Evolutionary conservation across 23 red algal genomes (phyloP).

Genomic region (Agarophyton chilense): DNA sequence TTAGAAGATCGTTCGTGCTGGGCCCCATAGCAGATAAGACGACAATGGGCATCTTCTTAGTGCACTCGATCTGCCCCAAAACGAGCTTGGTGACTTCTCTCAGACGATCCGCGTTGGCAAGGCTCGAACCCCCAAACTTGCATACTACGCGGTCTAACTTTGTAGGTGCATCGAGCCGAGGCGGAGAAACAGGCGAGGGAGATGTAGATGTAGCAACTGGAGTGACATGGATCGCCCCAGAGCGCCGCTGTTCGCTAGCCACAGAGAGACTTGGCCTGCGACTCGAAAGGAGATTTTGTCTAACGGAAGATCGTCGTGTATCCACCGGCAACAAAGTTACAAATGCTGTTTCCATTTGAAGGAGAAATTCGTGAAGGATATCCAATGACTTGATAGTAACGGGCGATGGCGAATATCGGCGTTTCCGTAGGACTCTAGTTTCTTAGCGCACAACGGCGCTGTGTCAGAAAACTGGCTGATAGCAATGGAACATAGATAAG

Average conservation of each 20-base stretch:
- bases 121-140: conserved; percentile 94
- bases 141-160: conserved; percentile 89
- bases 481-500: too few species aligned
- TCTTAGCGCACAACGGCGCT: not conserved
- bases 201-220: conserved; percentile 1
- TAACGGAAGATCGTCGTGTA: not conserved
- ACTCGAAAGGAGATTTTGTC: not conserved
- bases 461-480: too few species aligned
- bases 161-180: not conserved
- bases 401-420: too few species aligned
- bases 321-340: not conserved
- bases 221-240: not conserved
- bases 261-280: not conserved
- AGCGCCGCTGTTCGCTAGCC: not conserved
- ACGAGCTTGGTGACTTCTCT: conserved; percentile 90
- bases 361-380: too few species aligned
- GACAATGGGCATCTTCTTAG: conserved; percentile 75
- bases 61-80: conserved; percentile 56
- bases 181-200: not conserved
- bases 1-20: conserved; percentile 92
- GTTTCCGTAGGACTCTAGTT: not conserved
- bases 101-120: conserved; percentile 90
- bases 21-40: conserved; percentile 98
- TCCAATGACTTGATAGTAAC: too few species aligned
- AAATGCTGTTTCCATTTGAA: not conserved